Percentiles rank a stretch among this genome's conserved stretches.
Conservation (phyloP, 108 stramenopile species). For the Phaeodactylum tricornutum region DNA sequence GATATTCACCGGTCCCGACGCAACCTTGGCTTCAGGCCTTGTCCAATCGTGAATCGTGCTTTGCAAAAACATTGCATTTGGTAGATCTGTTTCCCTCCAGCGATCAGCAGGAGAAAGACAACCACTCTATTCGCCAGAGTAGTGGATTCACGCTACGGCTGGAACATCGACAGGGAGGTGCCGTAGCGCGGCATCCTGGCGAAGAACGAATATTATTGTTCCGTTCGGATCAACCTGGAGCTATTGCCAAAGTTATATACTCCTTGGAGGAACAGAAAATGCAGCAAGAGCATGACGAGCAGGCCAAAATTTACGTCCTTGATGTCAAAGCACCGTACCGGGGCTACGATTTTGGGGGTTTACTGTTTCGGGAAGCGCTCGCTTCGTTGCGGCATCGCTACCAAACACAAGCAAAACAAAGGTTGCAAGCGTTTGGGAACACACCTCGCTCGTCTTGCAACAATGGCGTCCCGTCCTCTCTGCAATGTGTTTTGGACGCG, state of each 20-base stretch:
- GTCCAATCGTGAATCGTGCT: too few species aligned
- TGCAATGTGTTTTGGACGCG: conserved; percentile 37
- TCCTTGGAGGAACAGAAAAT: conserved; percentile 9
- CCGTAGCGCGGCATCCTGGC: conserved; percentile 25
- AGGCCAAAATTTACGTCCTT: conserved; percentile 50
- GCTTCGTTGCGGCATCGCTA: conserved; percentile 24
- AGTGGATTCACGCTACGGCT: conserved; percentile 24
- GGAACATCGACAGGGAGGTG: conserved; percentile 37
- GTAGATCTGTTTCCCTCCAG: too few species aligned
- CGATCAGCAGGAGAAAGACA: too few species aligned
- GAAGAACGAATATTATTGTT: conserved; percentile 57
- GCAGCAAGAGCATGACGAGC: neutral
- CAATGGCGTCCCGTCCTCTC: neutral
- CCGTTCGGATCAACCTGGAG: conserved; percentile 44
- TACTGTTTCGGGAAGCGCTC: conserved; percentile 41
- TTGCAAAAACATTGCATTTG: too few species aligned
- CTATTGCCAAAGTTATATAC: conserved; percentile 57
- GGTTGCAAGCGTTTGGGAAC: too few species aligned
- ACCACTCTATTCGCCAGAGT: too few species aligned
- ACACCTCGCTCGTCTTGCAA: neutral
- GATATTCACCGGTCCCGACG: too few species aligned
- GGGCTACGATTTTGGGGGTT: conserved; percentile 49
- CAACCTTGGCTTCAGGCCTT: too few species aligned
- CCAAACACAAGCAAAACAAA: too few species aligned
- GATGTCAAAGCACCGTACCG: conserved; percentile 44